Evolutionary conservation across 2,329 filamentous ascomycete species (phyloP), one percentile per base, ranked within the genome.

Genomic region (Whalleya microplaca): DNA sequence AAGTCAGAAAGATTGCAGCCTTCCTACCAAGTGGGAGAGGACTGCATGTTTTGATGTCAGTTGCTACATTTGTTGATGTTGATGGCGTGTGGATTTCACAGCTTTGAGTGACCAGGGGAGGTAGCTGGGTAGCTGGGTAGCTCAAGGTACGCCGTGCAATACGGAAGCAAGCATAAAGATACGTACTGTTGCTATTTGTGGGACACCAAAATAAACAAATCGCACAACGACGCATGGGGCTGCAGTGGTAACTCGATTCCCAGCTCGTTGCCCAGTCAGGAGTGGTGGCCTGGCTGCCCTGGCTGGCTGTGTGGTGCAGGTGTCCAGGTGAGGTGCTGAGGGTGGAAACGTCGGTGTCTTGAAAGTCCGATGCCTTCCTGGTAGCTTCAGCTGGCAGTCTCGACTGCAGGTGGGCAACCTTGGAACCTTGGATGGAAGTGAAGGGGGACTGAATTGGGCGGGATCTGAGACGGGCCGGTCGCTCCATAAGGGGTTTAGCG

Each of bases 161-260:
- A 44, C 12, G 48, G 59, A 51, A 57, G 57, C 44, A 44, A 50
- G 56, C 53, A 57, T 56, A 10, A 51, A 55, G 14, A 21, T 55
- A 53, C 51, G 46, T 56, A 56, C 51, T 14, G 20, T 41, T 48
- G 60, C 48, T 48, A 60, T 40, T 41, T 55, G 57, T 61, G 60
- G 60, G 8, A 41, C 58, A 63, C 61, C 60, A 63, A 63, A 63
- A 63, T 52, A 63, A 63, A 63, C 60, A 62, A 58, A 61, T 53
- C 57, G 58, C 45, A 55, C 56, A 45, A 41, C 41, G 48, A 48
- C 42, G 51, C 46, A 51, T 29, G 18, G 21, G 23, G 18, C 3
- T 43, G 14, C 55, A n/a, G 51, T 54, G 56, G 46, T 59, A 55
- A 54, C 54, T 19, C 43, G 55, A 54, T 58, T 56, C 57, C 32